Evolutionary conservation across 2,329 filamentous ascomycete genomes (phyloP).

Genomic region (Rhytidhysteron rufulum): DNA sequence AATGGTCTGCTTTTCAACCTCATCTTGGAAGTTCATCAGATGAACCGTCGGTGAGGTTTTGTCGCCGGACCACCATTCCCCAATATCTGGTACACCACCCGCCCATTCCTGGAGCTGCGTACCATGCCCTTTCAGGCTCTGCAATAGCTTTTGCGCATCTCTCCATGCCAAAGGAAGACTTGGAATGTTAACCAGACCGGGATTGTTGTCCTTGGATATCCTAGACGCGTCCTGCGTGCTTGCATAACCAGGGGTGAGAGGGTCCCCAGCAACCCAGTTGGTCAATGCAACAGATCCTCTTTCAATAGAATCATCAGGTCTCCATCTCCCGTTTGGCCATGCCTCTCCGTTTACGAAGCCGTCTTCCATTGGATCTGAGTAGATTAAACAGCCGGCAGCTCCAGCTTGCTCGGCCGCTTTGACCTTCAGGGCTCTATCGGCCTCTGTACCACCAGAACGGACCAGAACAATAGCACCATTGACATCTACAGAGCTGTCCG

Average conservation of each 20-base stretch:
- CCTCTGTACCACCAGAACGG: slow-evolving; percentile 70
- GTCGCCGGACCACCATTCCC: slow-evolving; percentile 83
- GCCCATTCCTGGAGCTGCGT: slow-evolving; percentile 66
- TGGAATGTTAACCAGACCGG: slow-evolving; percentile 76
- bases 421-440: slow-evolving; percentile 74
- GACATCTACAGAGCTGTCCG: slow-evolving; percentile 67
- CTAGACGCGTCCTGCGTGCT: slow-evolving; percentile 64
- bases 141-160: slow-evolving; percentile 76
- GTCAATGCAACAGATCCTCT: slow-evolving; percentile 75
- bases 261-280: slow-evolving; percentile 83
- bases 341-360: slow-evolving; percentile 70
- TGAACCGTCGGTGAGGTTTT: slow-evolving; percentile 69
- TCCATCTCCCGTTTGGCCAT: slow-evolving; percentile 73
- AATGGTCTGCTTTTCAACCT: slow-evolving; percentile 75
- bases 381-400: slow-evolving; percentile 83
- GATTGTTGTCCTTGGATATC: slow-evolving; percentile 65
- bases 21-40: slow-evolving; percentile 82
- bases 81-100: slow-evolving; percentile 70
- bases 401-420: slow-evolving; percentile 86
- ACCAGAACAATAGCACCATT: slow-evolving; percentile 82
- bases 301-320: slow-evolving; percentile 79
- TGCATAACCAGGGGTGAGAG: slow-evolving; percentile 84
- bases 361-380: slow-evolving; percentile 84
- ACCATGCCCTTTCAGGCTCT: slow-evolving; percentile 72
- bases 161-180: slow-evolving; percentile 87